Evolutionary conservation across 2,329 filamentous ascomycete genomes (phyloP).

Genomic region (Aspergillus candidus): DNA sequence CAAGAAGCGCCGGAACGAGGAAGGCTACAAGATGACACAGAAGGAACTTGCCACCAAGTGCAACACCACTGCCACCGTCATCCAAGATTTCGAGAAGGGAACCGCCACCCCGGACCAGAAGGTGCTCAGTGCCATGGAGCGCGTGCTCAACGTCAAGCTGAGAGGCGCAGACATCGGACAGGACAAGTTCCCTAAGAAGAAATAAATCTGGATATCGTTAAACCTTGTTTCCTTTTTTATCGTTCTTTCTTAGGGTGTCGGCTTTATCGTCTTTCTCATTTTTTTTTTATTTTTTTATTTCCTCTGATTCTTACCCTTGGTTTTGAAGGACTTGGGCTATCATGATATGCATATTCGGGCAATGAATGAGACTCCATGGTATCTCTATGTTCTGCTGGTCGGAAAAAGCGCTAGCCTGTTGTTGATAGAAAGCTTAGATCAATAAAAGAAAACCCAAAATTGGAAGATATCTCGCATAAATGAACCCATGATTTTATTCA

Average conservation of each 20-base stretch:
- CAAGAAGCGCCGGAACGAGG: conserved; percentile 67
- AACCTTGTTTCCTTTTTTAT: conserved; percentile 7
- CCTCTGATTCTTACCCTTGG: conserved; percentile 9
- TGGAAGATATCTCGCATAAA: too few relatives aligned
- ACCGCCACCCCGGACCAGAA: conserved; percentile 76
- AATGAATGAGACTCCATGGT: conserved; percentile 13
- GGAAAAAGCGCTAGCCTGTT: conserved; percentile 29
- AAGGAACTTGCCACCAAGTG: conserved; percentile 79
- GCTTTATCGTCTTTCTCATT: conserved; percentile 6
- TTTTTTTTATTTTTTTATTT: conserved; percentile 9
- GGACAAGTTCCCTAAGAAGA: conserved; percentile 75
- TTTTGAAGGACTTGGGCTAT: conserved; percentile 18
- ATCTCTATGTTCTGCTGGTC: conserved; percentile 16
- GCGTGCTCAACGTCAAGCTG: conserved; percentile 80
- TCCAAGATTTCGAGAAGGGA: conserved; percentile 82
- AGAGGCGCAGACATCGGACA: conserved; percentile 78
- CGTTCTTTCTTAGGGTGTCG: conserved; percentile 18
- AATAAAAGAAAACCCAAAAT: too few relatives aligned
- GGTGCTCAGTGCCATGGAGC: conserved; percentile 70
- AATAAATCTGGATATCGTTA: conserved; percentile 37
- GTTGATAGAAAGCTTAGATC: conserved; percentile 12
- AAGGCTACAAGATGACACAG: conserved; percentile 94
- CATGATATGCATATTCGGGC: conserved; percentile 12
- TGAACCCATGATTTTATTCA: too few relatives aligned
- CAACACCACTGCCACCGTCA: conserved; percentile 73